Evolutionary conservation across 306 rosid species (phyloP).

Genomic region (Cotoneaster glaucophyllus): DNA sequence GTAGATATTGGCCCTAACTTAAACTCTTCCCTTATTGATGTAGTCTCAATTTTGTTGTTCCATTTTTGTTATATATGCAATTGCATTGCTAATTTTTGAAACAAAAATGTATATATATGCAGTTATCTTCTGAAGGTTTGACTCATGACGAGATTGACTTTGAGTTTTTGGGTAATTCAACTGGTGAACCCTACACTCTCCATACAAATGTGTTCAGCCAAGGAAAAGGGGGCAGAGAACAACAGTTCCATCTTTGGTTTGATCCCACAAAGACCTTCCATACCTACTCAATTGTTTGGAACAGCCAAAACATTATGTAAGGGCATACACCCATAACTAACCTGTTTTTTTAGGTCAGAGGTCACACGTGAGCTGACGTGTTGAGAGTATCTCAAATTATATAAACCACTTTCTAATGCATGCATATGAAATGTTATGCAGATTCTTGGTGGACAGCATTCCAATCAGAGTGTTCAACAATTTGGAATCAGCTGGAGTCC

Average conservation of each 20-base stretch:
- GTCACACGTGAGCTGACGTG: no score
- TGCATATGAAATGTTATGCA: background rate
- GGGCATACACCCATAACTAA: background rate
- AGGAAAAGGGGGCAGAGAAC: slow-evolving; percentile 39
- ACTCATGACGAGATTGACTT: slow-evolving; percentile 43
- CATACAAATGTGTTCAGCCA: slow-evolving; percentile 40
- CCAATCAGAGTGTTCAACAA: slow-evolving; percentile 39
- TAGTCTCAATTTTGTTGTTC: no score
- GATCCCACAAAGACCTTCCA: slow-evolving; percentile 46
- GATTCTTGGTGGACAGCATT: slow-evolving; percentile 36
- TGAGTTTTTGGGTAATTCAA: slow-evolving; percentile 37
- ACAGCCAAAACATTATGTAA: slow-evolving; percentile 36
- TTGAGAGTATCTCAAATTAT: no score
- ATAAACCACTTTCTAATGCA: background rate
- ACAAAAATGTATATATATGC: background rate
- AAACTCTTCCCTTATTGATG: no score
- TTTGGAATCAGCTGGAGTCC: slow-evolving; percentile 29
- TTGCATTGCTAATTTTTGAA: background rate
- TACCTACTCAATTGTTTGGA: slow-evolving; percentile 41
- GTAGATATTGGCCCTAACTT: no score
- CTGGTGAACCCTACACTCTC: slow-evolving; percentile 41
- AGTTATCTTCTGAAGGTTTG: slow-evolving; percentile 66
- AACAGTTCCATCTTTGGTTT: slow-evolving; percentile 41
- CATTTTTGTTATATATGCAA: background rate
- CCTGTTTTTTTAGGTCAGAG: background rate